These are phyloP conservation scores for Dryas octopetala DNA, from an alignment of 306 rosid genomes.

Conservation along the genomic window DNA sequence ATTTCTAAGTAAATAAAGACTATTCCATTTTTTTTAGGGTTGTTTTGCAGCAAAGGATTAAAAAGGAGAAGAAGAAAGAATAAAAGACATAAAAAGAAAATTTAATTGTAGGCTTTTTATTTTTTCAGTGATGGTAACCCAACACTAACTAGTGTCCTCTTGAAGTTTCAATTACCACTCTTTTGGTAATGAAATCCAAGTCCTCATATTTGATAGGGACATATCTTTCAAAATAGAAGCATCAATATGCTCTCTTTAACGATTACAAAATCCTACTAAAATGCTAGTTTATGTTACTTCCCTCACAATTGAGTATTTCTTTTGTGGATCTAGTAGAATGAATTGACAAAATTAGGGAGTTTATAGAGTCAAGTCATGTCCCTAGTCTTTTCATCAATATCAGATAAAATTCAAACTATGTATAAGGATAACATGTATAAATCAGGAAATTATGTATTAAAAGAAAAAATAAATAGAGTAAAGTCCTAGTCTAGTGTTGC, in stretches of 20 bases:
- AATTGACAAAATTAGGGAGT: background rate
- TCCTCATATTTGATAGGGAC: background rate
- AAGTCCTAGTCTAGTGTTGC: too few relatives aligned
- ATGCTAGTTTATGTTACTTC: background rate
- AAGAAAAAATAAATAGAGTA: too few relatives aligned
- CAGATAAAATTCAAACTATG: too few relatives aligned
- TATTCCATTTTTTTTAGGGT: background rate
- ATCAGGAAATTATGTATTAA: too few relatives aligned
- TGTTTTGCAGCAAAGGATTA: background rate
- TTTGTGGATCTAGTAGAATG: background rate
- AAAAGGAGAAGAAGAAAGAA: background rate
- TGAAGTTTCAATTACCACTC: constrained; percentile 1
- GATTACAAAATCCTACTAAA: background rate
- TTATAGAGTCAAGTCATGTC: background rate
- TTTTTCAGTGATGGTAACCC: background rate
- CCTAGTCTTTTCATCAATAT: too few relatives aligned
- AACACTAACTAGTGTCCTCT: background rate
- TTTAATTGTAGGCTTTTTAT: background rate
- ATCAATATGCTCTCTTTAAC: background rate
- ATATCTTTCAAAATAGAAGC: background rate
- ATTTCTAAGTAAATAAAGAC: background rate
- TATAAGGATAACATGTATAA: too few relatives aligned
- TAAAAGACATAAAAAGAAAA: background rate
- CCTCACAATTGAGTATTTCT: background rate
- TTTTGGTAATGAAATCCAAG: background rate